Conservation (phyloP, 2,329 filamentous ascomycete genomes). For the Diplocarpon mali region DNA sequence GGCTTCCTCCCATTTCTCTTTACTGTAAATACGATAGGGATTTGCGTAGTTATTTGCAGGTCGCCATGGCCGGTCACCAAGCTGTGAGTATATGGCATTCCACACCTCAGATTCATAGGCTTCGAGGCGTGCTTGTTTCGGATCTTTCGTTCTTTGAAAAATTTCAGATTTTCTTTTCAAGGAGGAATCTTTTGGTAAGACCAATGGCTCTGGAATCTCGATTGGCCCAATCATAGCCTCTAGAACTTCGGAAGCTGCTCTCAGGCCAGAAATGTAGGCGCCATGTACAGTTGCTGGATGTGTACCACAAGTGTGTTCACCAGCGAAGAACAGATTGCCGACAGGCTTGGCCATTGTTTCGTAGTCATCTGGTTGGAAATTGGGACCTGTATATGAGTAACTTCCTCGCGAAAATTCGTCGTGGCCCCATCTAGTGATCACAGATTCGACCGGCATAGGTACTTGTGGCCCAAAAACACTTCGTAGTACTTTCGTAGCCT, state of each 20-base stretch:
- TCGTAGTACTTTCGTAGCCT: slow-evolving; percentile 69
- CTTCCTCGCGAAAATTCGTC: slow-evolving; percentile 88
- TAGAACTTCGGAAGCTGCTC: slow-evolving; percentile 78
- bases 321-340: slow-evolving; percentile 87
- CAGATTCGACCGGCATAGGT: slow-evolving; percentile 69
- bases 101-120: slow-evolving; percentile 45
- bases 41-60: slow-evolving; percentile 69
- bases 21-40: slow-evolving; percentile 83
- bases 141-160: slow-evolving; percentile 32
- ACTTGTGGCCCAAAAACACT: slow-evolving; percentile 63
- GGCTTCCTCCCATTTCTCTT: slow-evolving; percentile 57
- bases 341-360: slow-evolving; percentile 77
- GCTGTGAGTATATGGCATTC: slow-evolving; percentile 39
- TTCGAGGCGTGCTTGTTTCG: slow-evolving; percentile 41
- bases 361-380: slow-evolving; percentile 79
- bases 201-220: slow-evolving; percentile 61
- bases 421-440: slow-evolving; percentile 85
- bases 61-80: slow-evolving; percentile 65
- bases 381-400: slow-evolving; percentile 85
- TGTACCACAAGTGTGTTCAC: slow-evolving; percentile 90
- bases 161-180: slow-evolving; percentile 43
- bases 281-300: slow-evolving; percentile 96
- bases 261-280: slow-evolving; percentile 85
- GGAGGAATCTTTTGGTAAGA: slow-evolving; percentile 48
- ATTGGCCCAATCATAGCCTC: slow-evolving; percentile 75